A percentile compares a stretch with the other conserved stretches of the same genome.
Evolutionary conservation across 2,329 filamentous ascomycete species (phyloP).

Genomic region (Shiraia sp.): DNA sequence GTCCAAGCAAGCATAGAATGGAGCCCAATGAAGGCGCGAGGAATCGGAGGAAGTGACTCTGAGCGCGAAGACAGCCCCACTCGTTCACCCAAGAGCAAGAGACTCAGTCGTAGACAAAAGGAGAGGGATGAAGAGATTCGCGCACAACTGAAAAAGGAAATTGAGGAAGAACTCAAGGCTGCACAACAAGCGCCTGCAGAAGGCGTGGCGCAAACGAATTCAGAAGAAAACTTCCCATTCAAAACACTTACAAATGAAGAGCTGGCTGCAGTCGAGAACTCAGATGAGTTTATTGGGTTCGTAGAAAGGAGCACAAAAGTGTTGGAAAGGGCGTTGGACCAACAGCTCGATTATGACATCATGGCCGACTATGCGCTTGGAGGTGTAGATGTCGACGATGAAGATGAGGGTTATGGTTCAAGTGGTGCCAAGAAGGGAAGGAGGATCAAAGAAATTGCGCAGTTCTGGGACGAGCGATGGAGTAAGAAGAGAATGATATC

Average conservation of each 20-base stretch:
- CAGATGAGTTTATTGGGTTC: conserved; percentile 92
- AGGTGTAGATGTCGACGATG: conserved; percentile 76
- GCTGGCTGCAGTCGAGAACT: conserved; percentile 84
- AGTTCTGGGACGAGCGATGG: conserved; percentile 95
- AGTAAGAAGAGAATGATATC: conserved; percentile 98
- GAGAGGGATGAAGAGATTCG: conserved; percentile 89
- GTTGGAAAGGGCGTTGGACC: conserved; percentile 90
- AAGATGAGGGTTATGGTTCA: conserved; percentile 73
- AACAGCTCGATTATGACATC: conserved; percentile 95
- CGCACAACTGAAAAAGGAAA: conserved; percentile 80
- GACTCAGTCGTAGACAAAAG: conserved; percentile 75
- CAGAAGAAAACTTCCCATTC: conserved; percentile 68
- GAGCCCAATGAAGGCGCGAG: conserved; percentile 58
- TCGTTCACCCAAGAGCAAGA: conserved; percentile 64
- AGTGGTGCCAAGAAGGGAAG: conserved; percentile 71
- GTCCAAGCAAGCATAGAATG: conserved; percentile 87
- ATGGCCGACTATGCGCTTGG: conserved; percentile 90
- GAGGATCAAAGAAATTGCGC: conserved; percentile 82
- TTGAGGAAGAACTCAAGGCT: conserved; percentile 87
- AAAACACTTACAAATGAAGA: conserved; percentile 83
- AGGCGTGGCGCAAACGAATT: conserved; percentile 49
- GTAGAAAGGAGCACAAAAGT: conserved; percentile 96
- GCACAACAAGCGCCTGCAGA: conserved; percentile 54
- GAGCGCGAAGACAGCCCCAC: conserved; percentile 65
- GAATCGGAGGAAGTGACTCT: conserved; percentile 57